phyloP scores from a whole-genome alignment of 768 basidiomycete species.

The Termitomyces eurrhizus region DNA sequence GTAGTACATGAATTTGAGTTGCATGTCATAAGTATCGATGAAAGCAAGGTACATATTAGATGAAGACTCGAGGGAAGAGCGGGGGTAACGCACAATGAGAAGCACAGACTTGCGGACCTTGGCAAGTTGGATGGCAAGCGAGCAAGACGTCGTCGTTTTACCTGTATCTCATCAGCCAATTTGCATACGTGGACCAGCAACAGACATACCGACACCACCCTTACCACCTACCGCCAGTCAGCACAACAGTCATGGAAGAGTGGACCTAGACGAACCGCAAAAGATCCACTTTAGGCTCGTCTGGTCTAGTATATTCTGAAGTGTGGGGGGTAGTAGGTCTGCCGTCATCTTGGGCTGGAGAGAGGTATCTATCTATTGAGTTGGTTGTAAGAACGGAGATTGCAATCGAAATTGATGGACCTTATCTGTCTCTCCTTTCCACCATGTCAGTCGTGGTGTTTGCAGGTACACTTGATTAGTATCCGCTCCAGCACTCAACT shows the following conservation, averaged over 20 bases:
- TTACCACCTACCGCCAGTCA: conserved; percentile 71
- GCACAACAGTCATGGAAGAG: conserved; percentile 6
- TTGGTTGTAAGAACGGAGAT: neutral
- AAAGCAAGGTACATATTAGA: neutral
- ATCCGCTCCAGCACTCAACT: neutral
- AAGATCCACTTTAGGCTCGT: conserved; percentile 97
- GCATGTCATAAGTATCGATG: neutral
- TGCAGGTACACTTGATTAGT: conserved; percentile 26
- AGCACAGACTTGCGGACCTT: conserved; percentile 90
- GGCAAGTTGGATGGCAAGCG: conserved; percentile 94
- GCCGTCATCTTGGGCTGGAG: conserved; percentile 40
- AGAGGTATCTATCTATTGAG: neutral
- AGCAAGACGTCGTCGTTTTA: conserved; percentile 98
- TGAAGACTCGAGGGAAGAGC: neutral
- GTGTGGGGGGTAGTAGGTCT: conserved; percentile 73
- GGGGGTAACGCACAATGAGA: conserved; percentile 69
- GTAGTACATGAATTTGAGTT: neutral
- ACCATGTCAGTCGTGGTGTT: conserved; percentile 25
- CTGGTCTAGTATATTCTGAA: conserved; percentile 95
- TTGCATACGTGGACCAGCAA: neutral
- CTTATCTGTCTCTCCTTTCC: conserved; percentile 7
- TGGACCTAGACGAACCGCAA: conserved; percentile 62
- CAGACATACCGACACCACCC: conserved; percentile 88
- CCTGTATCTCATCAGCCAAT: conserved; percentile 41
- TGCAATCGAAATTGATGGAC: neutral